Base-by-base conservation (phyloP, 2,329 filamentous ascomycete species). In the Pseudogymnoascus sp. region DNA sequence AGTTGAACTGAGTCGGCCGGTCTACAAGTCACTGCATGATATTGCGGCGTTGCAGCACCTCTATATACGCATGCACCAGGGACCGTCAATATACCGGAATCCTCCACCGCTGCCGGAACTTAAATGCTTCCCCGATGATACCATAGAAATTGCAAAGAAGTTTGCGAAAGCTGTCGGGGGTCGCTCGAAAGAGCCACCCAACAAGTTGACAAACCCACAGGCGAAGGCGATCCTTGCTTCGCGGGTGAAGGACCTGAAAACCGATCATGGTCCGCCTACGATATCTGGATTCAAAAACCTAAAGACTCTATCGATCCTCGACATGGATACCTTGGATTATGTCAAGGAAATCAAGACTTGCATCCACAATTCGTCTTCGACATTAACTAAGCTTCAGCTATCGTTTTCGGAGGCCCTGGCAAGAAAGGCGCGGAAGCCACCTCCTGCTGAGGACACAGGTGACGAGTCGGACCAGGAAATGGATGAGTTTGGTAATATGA, bases 251-350 rank as follows among this genome's bases (percentile, higher is more conserved):
- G 58, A 61, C 11, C 22, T 28, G 18, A 39, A 37, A 39, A 41
- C 58, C 12, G 14, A 41, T 30, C 72, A 73, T n/a, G 75, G 78
- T 9, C 80, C 80, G 2, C 75, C 79, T 1, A 85, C 81, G 0
- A 69, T 87, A 4, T 82, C 81, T 0, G 81, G 79, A 0, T 86
- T 87, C 72, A 80, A 75, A 57, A 76, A 77, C 37, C 73, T 87
- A 12, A 79, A 77, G 64, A 78, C 69, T 4, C 72, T 87, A 12
- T 73, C 78, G 3, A 73, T 87, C 6, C 73, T 87, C 35, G 84
- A 87, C 64, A 85, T 87, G 59, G 84, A 87, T 62, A 77, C 73
- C 28, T 73, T 85, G 4, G 81, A 84, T 35, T 74, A 82, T 33
- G 67, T 85, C 11, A 70, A 75, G 1, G 84, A 87, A 70, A 75